Evolutionary conservation across 2,329 filamentous ascomycete genomes (phyloP).

Genomic region (Shiraia sp.): DNA sequence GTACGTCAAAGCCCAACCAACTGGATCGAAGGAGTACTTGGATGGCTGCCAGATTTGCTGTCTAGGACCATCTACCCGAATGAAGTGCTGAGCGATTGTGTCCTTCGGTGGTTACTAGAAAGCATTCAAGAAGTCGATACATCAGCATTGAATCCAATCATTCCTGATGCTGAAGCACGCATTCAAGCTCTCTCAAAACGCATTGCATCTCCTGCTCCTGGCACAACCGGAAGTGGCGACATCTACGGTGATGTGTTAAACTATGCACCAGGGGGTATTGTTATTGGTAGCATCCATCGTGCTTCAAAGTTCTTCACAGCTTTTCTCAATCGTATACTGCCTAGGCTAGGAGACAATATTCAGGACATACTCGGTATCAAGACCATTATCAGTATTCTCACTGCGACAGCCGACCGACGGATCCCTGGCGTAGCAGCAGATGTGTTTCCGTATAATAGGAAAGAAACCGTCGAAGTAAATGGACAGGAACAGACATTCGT

Average conservation of each 20-base stretch:
- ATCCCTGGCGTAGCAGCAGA: constrained; percentile 33
- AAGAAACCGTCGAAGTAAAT: constrained; percentile 13
- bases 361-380: constrained; percentile 32
- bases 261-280: constrained; percentile 33
- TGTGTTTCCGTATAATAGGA: constrained; percentile 27
- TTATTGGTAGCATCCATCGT: constrained; percentile 20
- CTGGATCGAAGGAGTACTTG: constrained; percentile 30
- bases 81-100: constrained; percentile 35
- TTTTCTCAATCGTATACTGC: constrained; percentile 24
- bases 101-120: constrained; percentile 36
- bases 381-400: constrained; percentile 31
- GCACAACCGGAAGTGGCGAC: constrained; percentile 35
- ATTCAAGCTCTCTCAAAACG: constrained; percentile 17
- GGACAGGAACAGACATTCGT: constrained; percentile 10
- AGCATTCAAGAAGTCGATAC: constrained; percentile 23
- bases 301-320: constrained; percentile 12
- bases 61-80: constrained; percentile 38
- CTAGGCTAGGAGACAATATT: constrained; percentile 33
- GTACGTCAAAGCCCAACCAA: constrained; percentile 32
- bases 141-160: constrained; percentile 11
- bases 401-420: constrained; percentile 36
- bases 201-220: constrained; percentile 12
- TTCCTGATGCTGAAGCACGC: constrained; percentile 17
- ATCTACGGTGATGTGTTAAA: constrained; percentile 35
- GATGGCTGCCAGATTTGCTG: constrained; percentile 30